Evolutionary conservation across 129 eudicot genomes (phyloP).

Genomic region (Lonicera japonica): DNA sequence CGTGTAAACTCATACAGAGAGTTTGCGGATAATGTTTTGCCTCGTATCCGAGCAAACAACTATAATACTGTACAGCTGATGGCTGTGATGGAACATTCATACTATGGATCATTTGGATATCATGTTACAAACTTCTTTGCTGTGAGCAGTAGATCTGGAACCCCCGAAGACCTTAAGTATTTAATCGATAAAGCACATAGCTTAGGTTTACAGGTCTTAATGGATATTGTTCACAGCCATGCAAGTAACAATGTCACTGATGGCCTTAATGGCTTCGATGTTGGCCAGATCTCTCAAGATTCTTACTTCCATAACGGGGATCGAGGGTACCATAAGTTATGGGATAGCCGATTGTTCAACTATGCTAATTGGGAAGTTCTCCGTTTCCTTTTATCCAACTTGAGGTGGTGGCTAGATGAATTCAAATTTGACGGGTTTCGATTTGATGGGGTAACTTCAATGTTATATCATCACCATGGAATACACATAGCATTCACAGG

Average conservation of each 20-base stretch:
- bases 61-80: conserved; percentile 91
- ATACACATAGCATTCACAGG: conserved; percentile 72
- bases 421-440: conserved; percentile 89
- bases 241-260: conserved; percentile 89
- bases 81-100: conserved; percentile 99
- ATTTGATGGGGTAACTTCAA: conserved; percentile 93
- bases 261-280: conserved; percentile 94
- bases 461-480: conserved; percentile 92
- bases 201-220: conserved; percentile 83
- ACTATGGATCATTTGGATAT: conserved; percentile 90
- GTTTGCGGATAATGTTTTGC: conserved; percentile 85
- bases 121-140: conserved; percentile 95
- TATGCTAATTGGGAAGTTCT: conserved; percentile 97
- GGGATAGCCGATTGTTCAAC: conserved; percentile 94
- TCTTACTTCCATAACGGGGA: conserved; percentile 91
- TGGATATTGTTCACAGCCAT: conserved; percentile 99
- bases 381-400: conserved; percentile 83
- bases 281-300: conserved; percentile 86
- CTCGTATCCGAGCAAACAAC: conserved; percentile 75
- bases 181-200: conserved; percentile 90
- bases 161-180: conserved; percentile 91
- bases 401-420: conserved; percentile 93
- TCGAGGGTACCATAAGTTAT: conserved; percentile 81
- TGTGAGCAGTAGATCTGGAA: conserved; percentile 93
- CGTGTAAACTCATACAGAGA: conserved; percentile 80